Conservation (phyloP, 345 rosid species). For the Nephelium lappaceum region DNA sequence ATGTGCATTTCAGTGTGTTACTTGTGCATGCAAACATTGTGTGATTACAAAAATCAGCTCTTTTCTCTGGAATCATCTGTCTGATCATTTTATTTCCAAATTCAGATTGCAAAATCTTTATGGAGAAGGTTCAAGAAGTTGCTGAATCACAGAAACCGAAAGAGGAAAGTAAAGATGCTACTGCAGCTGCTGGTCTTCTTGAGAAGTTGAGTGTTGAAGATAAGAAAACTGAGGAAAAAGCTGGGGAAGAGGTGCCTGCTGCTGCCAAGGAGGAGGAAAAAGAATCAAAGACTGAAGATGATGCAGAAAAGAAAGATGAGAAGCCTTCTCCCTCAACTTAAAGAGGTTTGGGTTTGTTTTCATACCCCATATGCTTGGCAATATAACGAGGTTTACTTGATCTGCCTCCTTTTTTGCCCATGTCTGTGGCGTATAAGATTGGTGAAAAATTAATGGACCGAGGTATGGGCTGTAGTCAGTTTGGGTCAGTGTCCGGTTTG, state of each 20-base stretch:
- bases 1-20: neutral
- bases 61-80: neutral
- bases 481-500: conserved; percentile 34
- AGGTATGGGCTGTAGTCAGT: conserved; percentile 31
- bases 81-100: neutral
- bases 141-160: conserved; percentile 59
- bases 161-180: conserved; percentile 70
- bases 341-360: conserved; percentile 24
- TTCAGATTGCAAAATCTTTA: conserved; percentile 83
- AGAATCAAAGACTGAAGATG: conserved; percentile 39
- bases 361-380: conserved; percentile 15
- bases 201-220: conserved; percentile 77
- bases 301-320: conserved; percentile 50
- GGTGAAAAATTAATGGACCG: conserved; percentile 12
- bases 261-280: conserved; percentile 36
- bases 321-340: conserved; percentile 54
- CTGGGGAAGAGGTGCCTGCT: conserved; percentile 35
- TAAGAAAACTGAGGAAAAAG: conserved; percentile 48
- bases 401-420: conserved; percentile 11
- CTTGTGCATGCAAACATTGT: neutral
- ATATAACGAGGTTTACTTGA: conserved; percentile 15
- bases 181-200: conserved; percentile 70
- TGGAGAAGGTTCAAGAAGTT: conserved; percentile 76
- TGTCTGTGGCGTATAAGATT: conserved; percentile 17
- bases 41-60: neutral